phyloP scores from a whole-genome alignment of 1,139 yeast species.

The Kodamaea plutei region DNA sequence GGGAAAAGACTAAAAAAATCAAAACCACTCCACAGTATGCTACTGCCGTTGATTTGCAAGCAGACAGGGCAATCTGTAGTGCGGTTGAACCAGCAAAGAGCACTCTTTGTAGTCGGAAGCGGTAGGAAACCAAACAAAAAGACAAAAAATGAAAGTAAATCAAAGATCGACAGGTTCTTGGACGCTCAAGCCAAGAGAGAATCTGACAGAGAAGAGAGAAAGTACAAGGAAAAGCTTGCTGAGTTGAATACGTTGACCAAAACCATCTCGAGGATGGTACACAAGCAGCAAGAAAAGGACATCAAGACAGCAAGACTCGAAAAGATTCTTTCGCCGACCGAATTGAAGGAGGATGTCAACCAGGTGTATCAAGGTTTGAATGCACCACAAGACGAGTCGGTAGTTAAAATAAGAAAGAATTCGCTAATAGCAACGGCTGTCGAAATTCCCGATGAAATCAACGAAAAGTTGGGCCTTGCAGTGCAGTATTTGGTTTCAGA shows the following conservation, averaged over 20 bases:
- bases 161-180: conserved; percentile 14
- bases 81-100: too few relatives aligned
- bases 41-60: too few relatives aligned
- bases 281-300: conserved; percentile 14
- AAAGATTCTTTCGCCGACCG: conserved; percentile 21
- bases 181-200: conserved; percentile 17
- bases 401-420: conserved; percentile 4
- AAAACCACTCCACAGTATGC: too few relatives aligned
- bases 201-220: conserved; percentile 17
- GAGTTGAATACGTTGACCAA: conserved; percentile 17
- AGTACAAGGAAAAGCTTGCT: conserved; percentile 18
- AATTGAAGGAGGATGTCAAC: conserved; percentile 15
- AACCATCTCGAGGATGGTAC: conserved; percentile 21
- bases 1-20: too few relatives aligned
- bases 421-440: conserved; percentile 16
- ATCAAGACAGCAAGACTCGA: conserved; percentile 12
- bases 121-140: background rate
- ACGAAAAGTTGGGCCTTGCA: conserved; percentile 44
- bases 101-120: background rate
- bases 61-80: too few relatives aligned
- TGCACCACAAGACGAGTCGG: too few relatives aligned
- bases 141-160: background rate
- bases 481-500: conserved; percentile 44
- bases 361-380: conserved; percentile 12
- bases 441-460: conserved; percentile 40